Conservation (phyloP, 2,329 filamentous ascomycete genomes). For the Pseudofabraea citricarpa region DNA sequence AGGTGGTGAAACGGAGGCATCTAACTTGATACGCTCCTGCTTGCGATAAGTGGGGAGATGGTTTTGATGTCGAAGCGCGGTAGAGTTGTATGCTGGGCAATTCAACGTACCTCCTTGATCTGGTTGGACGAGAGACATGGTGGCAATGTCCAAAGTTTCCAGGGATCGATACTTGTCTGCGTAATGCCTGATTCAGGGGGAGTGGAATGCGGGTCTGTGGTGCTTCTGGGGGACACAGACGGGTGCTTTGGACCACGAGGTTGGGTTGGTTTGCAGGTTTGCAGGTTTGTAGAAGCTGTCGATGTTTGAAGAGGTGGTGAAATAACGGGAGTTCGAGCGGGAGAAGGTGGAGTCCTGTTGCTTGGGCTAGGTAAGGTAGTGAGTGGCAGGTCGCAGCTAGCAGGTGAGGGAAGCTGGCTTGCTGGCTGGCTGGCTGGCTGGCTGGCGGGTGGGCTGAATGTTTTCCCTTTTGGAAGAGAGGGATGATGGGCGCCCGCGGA, state of each 20-base stretch:
- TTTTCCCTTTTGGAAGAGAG: too few relatives aligned
- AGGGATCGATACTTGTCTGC: slow-evolving; percentile 8
- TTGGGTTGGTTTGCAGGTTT: too few relatives aligned
- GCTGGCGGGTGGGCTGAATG: too few relatives aligned
- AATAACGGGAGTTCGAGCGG: neutral
- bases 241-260: neutral
- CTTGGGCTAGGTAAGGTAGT: too few relatives aligned
- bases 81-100: slow-evolving; percentile 12
- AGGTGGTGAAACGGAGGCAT: slow-evolving; percentile 23
- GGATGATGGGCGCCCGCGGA: too few relatives aligned
- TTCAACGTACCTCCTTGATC: slow-evolving; percentile 21
- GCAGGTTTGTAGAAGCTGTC: too few relatives aligned
- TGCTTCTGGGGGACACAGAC: neutral
- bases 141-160: slow-evolving; percentile 12
- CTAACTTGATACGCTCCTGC: slow-evolving; percentile 24
- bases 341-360: too few relatives aligned
- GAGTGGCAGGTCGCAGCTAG: too few relatives aligned
- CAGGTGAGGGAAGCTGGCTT: too few relatives aligned
- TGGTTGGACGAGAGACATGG: slow-evolving; percentile 27
- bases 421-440: too few relatives aligned
- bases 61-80: slow-evolving; percentile 17
- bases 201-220: neutral
- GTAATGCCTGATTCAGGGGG: slow-evolving; percentile 1
- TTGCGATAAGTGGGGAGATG: slow-evolving; percentile 22
- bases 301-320: slow-evolving; percentile 4